phyloP scores from a whole-genome alignment of 495 filamentous ascomycete genomes.

The Aspergillus panamensis region DNA sequence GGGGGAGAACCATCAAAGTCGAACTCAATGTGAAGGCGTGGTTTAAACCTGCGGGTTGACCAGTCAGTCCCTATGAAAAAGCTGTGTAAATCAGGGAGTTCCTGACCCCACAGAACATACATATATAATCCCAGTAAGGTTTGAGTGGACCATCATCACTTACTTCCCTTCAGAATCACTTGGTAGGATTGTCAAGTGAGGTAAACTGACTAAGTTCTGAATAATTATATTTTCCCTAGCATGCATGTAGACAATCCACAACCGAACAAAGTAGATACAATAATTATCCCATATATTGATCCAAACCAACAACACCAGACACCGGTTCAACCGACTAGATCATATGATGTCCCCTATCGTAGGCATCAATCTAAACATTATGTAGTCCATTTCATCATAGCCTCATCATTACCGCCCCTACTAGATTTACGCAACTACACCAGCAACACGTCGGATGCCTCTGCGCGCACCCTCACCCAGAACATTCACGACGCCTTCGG shows the following conservation, averaged over 20 bases:
- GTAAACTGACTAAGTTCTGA: too few relatives aligned
- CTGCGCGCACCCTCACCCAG: slow-evolving; percentile 80
- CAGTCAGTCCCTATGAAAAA: too few relatives aligned
- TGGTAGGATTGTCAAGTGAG: too few relatives aligned
- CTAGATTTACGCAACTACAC: slow-evolving; percentile 27
- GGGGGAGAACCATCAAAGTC: too few relatives aligned
- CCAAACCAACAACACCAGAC: slow-evolving; percentile 12
- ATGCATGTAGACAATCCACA: background rate
- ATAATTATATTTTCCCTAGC: background rate
- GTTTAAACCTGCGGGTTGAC: too few relatives aligned
- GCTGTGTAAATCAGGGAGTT: too few relatives aligned
- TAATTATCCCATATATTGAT: background rate
- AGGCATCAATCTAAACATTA: slow-evolving; percentile 17
- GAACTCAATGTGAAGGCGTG: too few relatives aligned
- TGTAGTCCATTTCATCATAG: slow-evolving; percentile 25
- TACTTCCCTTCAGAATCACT: too few relatives aligned
- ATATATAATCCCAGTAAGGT: too few relatives aligned
- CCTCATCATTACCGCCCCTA: slow-evolving; percentile 20
- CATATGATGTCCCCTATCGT: slow-evolving; percentile 1
- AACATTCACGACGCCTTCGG: slow-evolving; percentile 78
- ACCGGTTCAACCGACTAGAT: background rate
- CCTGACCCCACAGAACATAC: too few relatives aligned
- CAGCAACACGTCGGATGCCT: slow-evolving; percentile 74
- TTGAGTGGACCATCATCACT: too few relatives aligned
- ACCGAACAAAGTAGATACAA: background rate